Evolutionary conservation across 2,329 filamentous ascomycete species (phyloP).

Genomic region (Mariannaea elegans): DNA sequence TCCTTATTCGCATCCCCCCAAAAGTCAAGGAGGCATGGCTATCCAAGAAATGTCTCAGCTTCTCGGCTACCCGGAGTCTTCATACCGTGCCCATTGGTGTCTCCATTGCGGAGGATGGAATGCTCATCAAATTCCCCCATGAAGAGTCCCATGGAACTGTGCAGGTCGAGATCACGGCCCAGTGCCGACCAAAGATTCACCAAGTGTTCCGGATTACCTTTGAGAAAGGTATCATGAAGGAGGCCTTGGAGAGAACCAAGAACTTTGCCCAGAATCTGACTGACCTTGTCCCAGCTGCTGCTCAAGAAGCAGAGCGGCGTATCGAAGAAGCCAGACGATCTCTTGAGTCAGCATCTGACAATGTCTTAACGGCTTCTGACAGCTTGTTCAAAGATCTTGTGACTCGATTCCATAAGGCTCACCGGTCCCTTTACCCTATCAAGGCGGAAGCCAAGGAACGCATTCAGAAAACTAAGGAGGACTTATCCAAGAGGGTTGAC

Average conservation of each 20-base stretch:
- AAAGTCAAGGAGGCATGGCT: conserved; percentile 63
- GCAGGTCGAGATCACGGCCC: conserved; percentile 66
- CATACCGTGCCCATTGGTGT: conserved; percentile 58
- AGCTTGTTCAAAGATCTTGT: conserved; percentile 37
- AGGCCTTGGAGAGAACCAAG: conserved; percentile 55
- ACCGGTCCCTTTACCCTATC: conserved; percentile 34
- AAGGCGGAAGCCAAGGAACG: conserved; percentile 30
- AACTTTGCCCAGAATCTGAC: conserved; percentile 54
- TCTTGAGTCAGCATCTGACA: conserved; percentile 43
- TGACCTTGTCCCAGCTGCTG: conserved; percentile 50
- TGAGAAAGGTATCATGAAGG: conserved; percentile 57
- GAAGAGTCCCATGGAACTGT: conserved; percentile 67
- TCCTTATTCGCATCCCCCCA: conserved; percentile 63
- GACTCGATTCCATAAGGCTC: conserved; percentile 31
- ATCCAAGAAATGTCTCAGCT: conserved; percentile 63
- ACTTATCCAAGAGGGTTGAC: conserved; percentile 30
- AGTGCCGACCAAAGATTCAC: conserved; percentile 66
- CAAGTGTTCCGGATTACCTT: conserved; percentile 70
- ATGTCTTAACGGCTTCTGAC: conserved; percentile 42
- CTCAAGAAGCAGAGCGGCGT: conserved; percentile 50
- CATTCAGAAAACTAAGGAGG: conserved; percentile 26
- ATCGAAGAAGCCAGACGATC: conserved; percentile 47
- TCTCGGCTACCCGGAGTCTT: conserved; percentile 62
- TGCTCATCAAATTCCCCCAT: conserved; percentile 60
- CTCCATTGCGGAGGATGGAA: conserved; percentile 58